phyloP scores from a whole-genome alignment of 371 early-diverging fungal species.

The Actinomortierella wolfii region DNA sequence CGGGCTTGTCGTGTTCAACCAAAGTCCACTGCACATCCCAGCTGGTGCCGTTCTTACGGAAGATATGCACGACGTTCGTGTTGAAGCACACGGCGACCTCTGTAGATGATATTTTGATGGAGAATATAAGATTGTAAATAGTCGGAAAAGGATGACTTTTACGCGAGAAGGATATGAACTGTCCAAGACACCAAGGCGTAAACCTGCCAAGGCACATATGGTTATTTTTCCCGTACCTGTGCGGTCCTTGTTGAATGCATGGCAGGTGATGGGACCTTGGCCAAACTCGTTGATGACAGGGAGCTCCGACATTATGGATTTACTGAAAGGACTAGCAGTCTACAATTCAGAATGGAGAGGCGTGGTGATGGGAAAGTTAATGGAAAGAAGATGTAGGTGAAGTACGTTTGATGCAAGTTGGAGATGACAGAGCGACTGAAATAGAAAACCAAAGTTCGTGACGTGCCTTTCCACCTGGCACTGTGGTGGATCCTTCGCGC shows the following conservation, averaged over 20 bases:
- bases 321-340: too few species aligned
- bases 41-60: conserved; percentile 61
- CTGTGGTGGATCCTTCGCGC: too few species aligned
- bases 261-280: conserved; percentile 85
- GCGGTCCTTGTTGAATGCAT: conserved; percentile 90
- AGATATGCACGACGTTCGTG: conserved; percentile 88
- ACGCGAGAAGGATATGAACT: background rate
- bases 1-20: conserved; percentile 93
- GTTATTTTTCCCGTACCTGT: conserved; percentile 68
- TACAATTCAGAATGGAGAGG: too few species aligned
- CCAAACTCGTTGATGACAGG: conserved; percentile 50
- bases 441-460: too few species aligned
- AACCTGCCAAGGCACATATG: too few species aligned
- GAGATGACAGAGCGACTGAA: too few species aligned
- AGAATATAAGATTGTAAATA: conserved; percentile 1
- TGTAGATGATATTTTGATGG: conserved; percentile 43
- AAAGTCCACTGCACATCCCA: conserved; percentile 77
- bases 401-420: too few species aligned
- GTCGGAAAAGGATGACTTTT: background rate
- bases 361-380: too few species aligned
- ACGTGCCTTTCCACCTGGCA: too few species aligned
- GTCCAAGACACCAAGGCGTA: background rate
- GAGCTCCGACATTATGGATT: conserved; percentile 1
- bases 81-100: conserved; percentile 93
- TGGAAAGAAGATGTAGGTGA: too few species aligned